A percentile compares a stretch with the other conserved stretches of the same genome.
These are phyloP conservation scores for Syzygium oleosum DNA, from an alignment of 345 rosid species.

Conservation along the genomic window DNA sequence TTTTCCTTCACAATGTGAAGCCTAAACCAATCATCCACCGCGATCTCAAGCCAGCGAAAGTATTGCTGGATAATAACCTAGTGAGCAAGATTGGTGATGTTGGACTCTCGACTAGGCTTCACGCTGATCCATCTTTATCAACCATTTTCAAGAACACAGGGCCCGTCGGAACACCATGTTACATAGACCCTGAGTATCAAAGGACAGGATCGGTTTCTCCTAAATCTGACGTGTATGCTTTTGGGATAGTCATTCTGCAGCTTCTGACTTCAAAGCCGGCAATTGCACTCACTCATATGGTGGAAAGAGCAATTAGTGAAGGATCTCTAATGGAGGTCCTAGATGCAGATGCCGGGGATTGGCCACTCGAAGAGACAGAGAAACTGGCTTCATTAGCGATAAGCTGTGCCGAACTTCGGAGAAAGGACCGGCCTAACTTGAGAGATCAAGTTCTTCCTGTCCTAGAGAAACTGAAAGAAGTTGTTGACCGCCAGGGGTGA, in stretches of 20 bases:
- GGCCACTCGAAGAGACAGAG: slow-evolving; percentile 70
- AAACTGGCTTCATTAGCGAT: slow-evolving; percentile 61
- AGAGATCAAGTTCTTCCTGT: slow-evolving; percentile 51
- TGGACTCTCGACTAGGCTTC: slow-evolving; percentile 63
- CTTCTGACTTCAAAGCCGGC: slow-evolving; percentile 74
- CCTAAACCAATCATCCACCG: slow-evolving; percentile 74
- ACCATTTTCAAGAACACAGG: slow-evolving; percentile 33
- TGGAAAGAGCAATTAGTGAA: slow-evolving; percentile 51
- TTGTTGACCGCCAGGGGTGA: slow-evolving; percentile 17
- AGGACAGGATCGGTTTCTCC: slow-evolving; percentile 64
- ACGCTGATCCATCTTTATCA: slow-evolving; percentile 9
- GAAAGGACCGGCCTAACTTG: slow-evolving; percentile 60
- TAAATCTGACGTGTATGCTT: slow-evolving; percentile 69
- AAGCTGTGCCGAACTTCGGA: slow-evolving; percentile 61
- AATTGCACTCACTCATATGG: slow-evolving; percentile 49
- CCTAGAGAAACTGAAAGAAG: slow-evolving; percentile 45
- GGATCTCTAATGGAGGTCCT: slow-evolving; percentile 34
- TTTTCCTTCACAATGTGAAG: slow-evolving; percentile 63
- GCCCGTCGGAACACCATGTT: slow-evolving; percentile 68
- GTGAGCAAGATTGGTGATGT: slow-evolving; percentile 92
- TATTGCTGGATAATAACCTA: slow-evolving; percentile 63
- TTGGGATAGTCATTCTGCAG: slow-evolving; percentile 75
- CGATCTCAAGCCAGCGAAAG: slow-evolving; percentile 81
- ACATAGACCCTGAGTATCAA: slow-evolving; percentile 89
- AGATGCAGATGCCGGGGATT: slow-evolving; percentile 61